phyloP scores from a whole-genome alignment of 495 filamentous ascomycete genomes.

The Aspergillus panamensis region DNA sequence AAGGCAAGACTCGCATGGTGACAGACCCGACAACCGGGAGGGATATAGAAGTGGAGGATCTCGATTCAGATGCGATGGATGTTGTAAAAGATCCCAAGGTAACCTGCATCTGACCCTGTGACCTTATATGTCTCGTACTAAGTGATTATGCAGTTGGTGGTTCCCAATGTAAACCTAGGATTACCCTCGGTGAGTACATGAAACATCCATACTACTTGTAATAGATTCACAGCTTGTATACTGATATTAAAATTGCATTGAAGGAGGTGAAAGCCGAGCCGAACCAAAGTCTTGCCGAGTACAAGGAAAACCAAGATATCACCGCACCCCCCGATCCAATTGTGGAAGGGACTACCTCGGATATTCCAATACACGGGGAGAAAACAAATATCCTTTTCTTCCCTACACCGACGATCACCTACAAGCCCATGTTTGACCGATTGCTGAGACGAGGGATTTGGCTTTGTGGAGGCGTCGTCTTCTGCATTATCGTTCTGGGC shows the following conservation, averaged over 20 bases:
- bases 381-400: slow-evolving; percentile 96
- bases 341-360: slow-evolving; percentile 71
- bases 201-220: not conserved
- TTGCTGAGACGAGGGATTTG: slow-evolving; percentile 68
- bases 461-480: slow-evolving; percentile 64
- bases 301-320: slow-evolving; percentile 79
- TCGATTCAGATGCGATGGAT: slow-evolving; percentile 64
- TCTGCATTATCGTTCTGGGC: slow-evolving; percentile 72
- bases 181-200: slow-evolving; percentile 58
- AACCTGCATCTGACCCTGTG: slow-evolving; percentile 12
- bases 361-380: slow-evolving; percentile 92
- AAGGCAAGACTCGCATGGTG: slow-evolving; percentile 62
- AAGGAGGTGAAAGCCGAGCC: slow-evolving; percentile 59
- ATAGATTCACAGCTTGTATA: not conserved
- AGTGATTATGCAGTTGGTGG: slow-evolving; percentile 56
- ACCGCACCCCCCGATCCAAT: slow-evolving; percentile 89
- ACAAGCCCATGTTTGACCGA: slow-evolving; percentile 75
- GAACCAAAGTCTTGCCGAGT: slow-evolving; percentile 63
- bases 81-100: slow-evolving; percentile 66
- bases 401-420: slow-evolving; percentile 82
- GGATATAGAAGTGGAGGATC: slow-evolving; percentile 84
- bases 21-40: slow-evolving; percentile 84
- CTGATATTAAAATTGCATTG: slow-evolving; percentile 19
- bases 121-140: slow-evolving; percentile 1
- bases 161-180: slow-evolving; percentile 83